Base-by-base conservation (phyloP, 2,329 filamentous ascomycete genomes). In the Pseudogymnoascus destructans region DNA sequence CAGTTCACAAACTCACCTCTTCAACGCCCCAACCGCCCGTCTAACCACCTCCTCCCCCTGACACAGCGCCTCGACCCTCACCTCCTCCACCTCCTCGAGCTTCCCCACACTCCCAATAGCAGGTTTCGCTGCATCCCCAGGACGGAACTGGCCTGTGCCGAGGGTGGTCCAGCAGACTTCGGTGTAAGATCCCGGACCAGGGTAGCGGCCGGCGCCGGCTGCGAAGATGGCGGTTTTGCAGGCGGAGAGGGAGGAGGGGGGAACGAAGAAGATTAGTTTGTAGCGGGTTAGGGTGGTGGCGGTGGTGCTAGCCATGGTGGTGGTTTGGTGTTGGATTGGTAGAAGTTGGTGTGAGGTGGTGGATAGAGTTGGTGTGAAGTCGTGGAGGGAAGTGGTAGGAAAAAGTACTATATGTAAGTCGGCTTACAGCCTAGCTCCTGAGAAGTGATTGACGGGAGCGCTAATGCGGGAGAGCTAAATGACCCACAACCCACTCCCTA, bases 61-160 rank as follows among this genome's bases (percentile, higher is more conserved):
- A 66, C 82, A 84, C 2, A 86, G 66, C 1, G 79, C 78, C 72
- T 89, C 84, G 13, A 86, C 79, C 54, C 77, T 75, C 1, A 78
- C 73, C 69, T 88, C 85, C 3, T 78, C 74, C 0, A 80, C 74
- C 59, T 80, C 68, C 68, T 87, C 82, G 0, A 87, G 65, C 38
- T 72, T 68, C 0, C 82, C 82, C 1, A 75, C 71, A 8, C 71
- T 70, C 0, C 85, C 85, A 61, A 87, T 81, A 64, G 81, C 71
- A 2, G 85, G 85, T 54, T 82, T 83, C 0, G 85, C 82, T 0
- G 73, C 68, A 58, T 75, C 74, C 0, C 80, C 81, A 0, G 84
- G 84, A 0, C 80, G 77, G 68, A 87, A 89, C 65, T 87, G 84
- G 0, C 82, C 83, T 0, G 73, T 80, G 3, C 85, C 85, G 3